Evolutionary conservation across 768 basidiomycete genomes (phyloP), one percentile per base, ranked within the genome.

Genomic region (Leucocoprinus leucothites): DNA sequence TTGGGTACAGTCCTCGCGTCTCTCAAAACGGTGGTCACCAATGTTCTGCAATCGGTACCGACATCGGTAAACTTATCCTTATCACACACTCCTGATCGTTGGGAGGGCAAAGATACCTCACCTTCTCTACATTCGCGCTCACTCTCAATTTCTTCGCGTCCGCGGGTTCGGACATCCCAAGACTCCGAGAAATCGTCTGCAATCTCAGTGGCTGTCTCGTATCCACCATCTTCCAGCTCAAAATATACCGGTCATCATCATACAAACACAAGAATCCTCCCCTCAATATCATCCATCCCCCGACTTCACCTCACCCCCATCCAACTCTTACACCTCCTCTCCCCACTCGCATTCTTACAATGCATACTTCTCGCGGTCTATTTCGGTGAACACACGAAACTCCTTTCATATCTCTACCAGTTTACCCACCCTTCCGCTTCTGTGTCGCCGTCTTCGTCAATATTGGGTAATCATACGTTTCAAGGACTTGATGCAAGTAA

Each of bases 1-100:
- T 71, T 94, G 16, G 97, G 97, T 42, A 94, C 96, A 0, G 67
- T 96, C 51, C 82, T 99, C 35, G 97, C 97, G 4, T 89, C 97
- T 7, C 72, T 97, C 51, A 98, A 98, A 69, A 97, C 96, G 0
- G 87, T 98, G 43, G 82, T 87, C 60, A 98, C 96, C 9, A 91
- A 94, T 67, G 71, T 89, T 58, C 83, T 88, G 1, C 89, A 56
- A 49, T 48, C 26, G 18, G 21, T 44, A 31, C 52, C 48, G 28
- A 13, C 28, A 46, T n/a, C 45, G 16, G 8, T n/a, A n/a, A n/a
- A n/a, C n/a, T n/a, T n/a, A n/a, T n/a, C n/a, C n/a, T 16, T 25
- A n/a, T 50, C 9, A n/a, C 59, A 35, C 40, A 56, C 19, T 24
- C 46, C 3, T 31, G 38, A 38, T 38, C 38, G 11, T 38, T 38